These are phyloP conservation scores for Eragrostis nindensis DNA, from an alignment of 176 grass and related monocot genomes.

Conservation along the genomic window DNA sequence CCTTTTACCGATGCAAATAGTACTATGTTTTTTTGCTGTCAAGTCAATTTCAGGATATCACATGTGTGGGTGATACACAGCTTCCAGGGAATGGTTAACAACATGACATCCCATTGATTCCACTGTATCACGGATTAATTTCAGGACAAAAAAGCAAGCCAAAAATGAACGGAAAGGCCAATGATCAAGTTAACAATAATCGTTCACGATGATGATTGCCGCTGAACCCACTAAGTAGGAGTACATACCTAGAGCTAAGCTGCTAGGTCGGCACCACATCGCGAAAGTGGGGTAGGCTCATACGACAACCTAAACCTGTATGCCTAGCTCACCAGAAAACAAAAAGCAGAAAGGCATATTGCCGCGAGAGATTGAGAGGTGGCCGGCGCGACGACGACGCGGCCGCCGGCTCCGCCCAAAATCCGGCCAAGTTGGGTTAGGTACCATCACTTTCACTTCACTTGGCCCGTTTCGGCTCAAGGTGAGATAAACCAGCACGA, in stretches of 20 bases:
- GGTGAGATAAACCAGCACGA: background rate
- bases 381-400: background rate
- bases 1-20: no score
- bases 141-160: background rate
- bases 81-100: no score
- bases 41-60: no score
- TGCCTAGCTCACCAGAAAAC: background rate
- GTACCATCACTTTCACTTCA: conserved; percentile 7
- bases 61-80: no score
- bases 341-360: background rate
- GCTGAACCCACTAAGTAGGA: background rate
- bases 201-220: background rate
- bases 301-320: background rate
- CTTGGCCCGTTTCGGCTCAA: background rate
- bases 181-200: background rate
- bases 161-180: background rate
- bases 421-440: conserved; percentile 31
- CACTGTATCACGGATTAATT: background rate
- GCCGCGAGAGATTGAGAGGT: background rate
- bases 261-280: background rate
- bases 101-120: background rate
- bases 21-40: no score
- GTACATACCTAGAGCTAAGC: background rate
- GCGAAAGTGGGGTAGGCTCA: background rate
- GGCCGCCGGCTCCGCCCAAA: conserved; percentile 16